Evolutionary conservation across 2,329 filamentous ascomycete species (phyloP).

Genomic region (Seiridium unicorne): DNA sequence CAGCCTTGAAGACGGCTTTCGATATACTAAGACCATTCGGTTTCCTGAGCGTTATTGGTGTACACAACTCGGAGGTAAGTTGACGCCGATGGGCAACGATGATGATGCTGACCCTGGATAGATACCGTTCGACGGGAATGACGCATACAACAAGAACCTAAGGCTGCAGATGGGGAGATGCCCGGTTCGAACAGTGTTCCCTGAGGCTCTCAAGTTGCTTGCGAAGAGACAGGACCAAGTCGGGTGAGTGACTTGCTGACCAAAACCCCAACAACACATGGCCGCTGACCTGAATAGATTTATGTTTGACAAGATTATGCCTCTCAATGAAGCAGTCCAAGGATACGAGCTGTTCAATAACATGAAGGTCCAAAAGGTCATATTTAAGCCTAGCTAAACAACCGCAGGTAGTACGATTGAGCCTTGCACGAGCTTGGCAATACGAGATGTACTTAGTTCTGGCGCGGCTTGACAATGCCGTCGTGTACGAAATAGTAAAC

Average conservation of each 20-base stretch:
- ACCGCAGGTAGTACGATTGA: not conserved
- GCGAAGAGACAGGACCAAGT: slow-evolving; percentile 11
- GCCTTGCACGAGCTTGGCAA: not conserved
- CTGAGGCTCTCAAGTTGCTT: slow-evolving; percentile 10
- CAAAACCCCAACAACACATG: too few species aligned
- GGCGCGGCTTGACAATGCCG: slow-evolving; percentile 81
- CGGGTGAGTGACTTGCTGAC: slow-evolving; percentile 34
- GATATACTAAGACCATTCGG: slow-evolving; percentile 72
- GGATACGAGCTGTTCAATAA: slow-evolving; percentile 72
- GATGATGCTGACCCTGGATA: slow-evolving; percentile 23
- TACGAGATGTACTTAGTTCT: slow-evolving; percentile 56
- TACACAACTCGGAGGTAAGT: slow-evolving; percentile 69
- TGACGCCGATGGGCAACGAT: not conserved
- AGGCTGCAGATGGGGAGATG: slow-evolving; percentile 75
- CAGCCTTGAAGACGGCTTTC: slow-evolving; percentile 68
- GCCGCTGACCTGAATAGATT: slow-evolving; percentile 27
- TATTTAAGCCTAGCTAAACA: slow-evolving; percentile 54
- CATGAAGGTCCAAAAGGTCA: slow-evolving; percentile 72
- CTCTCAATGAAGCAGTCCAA: slow-evolving; percentile 62
- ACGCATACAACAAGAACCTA: slow-evolving; percentile 61
- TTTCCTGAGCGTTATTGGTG: slow-evolving; percentile 71
- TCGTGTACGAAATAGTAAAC: slow-evolving; percentile 85
- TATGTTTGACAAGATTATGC: slow-evolving; percentile 76
- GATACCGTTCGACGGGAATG: slow-evolving; percentile 44
- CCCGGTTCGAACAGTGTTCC: slow-evolving; percentile 47